Percentiles rank a stretch among this genome's conserved stretches.
These are phyloP conservation scores for Cytospora mali DNA, from an alignment of 2,329 filamentous ascomycete species.

Conservation along the genomic window DNA sequence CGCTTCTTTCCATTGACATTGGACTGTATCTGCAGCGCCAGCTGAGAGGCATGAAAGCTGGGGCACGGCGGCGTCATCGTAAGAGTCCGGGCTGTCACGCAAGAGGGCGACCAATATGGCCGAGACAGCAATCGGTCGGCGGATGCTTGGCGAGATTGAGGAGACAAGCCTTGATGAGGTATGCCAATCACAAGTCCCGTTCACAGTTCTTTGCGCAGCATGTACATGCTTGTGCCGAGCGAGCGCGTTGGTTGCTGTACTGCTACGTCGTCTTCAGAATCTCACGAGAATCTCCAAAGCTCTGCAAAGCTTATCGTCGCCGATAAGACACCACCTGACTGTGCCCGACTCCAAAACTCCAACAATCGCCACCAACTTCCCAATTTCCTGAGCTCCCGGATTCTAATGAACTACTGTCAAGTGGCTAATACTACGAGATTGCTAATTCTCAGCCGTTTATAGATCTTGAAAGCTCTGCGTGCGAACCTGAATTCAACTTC, in stretches of 20 bases:
- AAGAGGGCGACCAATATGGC: conserved; percentile 35
- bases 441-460: conserved; percentile 23
- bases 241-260: background rate
- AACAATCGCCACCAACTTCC: conserved; percentile 24
- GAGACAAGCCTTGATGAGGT: conserved; percentile 64
- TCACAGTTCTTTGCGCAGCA: background rate
- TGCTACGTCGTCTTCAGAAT: background rate
- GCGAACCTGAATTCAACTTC: conserved; percentile 29
- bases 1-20: conserved; percentile 53
- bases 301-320: conserved; percentile 18
- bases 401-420: background rate
- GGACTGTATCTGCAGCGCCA: conserved; percentile 53
- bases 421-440: conserved; percentile 16
- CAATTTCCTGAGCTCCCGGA: conserved; percentile 13
- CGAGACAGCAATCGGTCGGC: conserved; percentile 48
- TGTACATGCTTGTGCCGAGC: background rate
- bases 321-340: conserved; percentile 25
- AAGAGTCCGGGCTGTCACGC: background rate
- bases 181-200: conserved; percentile 23
- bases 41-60: conserved; percentile 55
- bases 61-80: conserved; percentile 62
- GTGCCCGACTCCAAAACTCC: conserved; percentile 26
- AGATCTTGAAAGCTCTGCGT: conserved; percentile 36
- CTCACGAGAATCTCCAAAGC: conserved; percentile 8
- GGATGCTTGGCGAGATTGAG: conserved; percentile 58